Evolutionary conservation across 1,139 yeast genomes (phyloP), one percentile per base, ranked within the genome.

Genomic region (Arxiozyma heterogenica): DNA sequence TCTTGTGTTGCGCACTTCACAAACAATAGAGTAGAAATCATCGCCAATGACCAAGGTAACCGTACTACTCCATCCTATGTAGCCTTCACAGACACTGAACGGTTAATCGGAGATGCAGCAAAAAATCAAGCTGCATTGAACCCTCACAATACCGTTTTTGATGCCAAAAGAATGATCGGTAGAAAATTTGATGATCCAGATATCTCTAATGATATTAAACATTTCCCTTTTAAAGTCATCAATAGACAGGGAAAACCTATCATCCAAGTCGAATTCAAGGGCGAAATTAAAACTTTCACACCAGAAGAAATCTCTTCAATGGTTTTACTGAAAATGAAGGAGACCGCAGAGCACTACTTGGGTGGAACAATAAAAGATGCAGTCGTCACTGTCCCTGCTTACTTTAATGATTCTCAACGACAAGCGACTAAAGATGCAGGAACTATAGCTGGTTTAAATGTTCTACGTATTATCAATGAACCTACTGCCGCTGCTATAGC

Each of bases 401-500:
- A 91, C 76, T 91, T 91, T 78, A 93, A 91, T 73, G 98, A 91
- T 75, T 95, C 98, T 56, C 98, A 91, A 77, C 86, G 97, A 79
- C 97, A 91, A 75, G 98, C 98, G 58, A 91, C 98, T 60, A 90
- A 91, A 78, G 97, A 90, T 73, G 97, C 98, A 54, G 98, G 97
- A 77, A 80, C 88, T 58, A 91, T 91, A 78, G 95, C 97, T 50
- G 98, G 98, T 64, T 81, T 91, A 70, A 89, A 87, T 68, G 95
- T 91, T 57, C 80, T 90, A 70, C 85, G 98, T 77, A 90, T 91
- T 69, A 95, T 91, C 64, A 91, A 91, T 73, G 98, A 91, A 78
- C 98, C 98, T 61, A 91, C 98, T 55, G 98, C 98, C 51, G 97
- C 98, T 59, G 97, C 97, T 56, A 89, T 91, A 73, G 98, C 98